These are phyloP conservation scores for Anethum foeniculum DNA, from an alignment of 140 eudicot genomes.

Conservation along the genomic window DNA sequence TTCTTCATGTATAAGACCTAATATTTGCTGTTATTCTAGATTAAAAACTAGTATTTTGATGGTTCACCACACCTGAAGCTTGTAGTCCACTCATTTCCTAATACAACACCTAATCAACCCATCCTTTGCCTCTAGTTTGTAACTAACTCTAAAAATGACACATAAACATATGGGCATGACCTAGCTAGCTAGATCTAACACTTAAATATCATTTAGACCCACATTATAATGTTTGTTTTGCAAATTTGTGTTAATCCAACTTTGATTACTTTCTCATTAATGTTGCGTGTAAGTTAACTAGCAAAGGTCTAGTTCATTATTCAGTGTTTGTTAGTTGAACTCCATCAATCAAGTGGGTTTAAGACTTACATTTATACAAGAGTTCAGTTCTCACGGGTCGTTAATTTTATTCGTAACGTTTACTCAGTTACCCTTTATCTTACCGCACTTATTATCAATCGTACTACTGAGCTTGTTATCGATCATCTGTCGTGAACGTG, in stretches of 20 bases:
- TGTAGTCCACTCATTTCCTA: slow-evolving; percentile 15
- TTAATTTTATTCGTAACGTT: no score
- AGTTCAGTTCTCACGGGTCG: no score
- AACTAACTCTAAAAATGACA: slow-evolving; percentile 21
- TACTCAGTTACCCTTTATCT: no score
- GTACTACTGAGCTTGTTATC: no score
- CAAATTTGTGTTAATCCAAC: not conserved
- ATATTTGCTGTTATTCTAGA: not conserved
- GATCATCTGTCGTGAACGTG: no score
- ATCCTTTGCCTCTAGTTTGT: slow-evolving; percentile 23
- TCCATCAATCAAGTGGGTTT: not conserved
- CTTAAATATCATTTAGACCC: not conserved
- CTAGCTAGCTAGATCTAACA: slow-evolving; percentile 5
- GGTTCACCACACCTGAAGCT: slow-evolving; percentile 19
- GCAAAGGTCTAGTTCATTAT: not conserved
- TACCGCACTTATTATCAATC: no score
- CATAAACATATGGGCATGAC: slow-evolving; percentile 7
- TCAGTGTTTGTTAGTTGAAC: not conserved
- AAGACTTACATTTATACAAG: not conserved
- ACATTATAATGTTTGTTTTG: slow-evolving; percentile 7
- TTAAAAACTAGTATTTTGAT: not conserved
- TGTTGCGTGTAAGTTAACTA: slow-evolving; percentile 7
- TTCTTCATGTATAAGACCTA: not conserved
- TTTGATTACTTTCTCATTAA: not conserved
- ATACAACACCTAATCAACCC: slow-evolving; percentile 30